phyloP scores from a whole-genome alignment of 2,329 filamentous ascomycete species.

The Scedosporium aurantiacum region DNA sequence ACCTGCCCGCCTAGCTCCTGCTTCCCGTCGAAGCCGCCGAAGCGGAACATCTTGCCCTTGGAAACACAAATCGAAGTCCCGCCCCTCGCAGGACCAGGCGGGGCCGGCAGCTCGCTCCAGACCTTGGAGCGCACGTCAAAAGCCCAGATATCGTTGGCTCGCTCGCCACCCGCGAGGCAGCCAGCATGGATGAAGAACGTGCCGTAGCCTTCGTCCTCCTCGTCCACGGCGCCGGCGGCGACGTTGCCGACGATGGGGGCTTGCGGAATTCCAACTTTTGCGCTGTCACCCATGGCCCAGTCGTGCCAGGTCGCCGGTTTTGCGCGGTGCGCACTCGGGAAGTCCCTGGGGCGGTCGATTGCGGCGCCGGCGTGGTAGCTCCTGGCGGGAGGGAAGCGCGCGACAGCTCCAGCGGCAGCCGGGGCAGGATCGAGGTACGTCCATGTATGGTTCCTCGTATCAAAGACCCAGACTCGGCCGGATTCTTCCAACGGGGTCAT shows the following conservation, averaged over 20 bases:
- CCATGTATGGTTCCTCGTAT: slow-evolving; percentile 56
- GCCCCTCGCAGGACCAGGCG: slow-evolving; percentile 55
- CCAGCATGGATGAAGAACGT: slow-evolving; percentile 71
- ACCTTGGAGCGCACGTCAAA: slow-evolving; percentile 54
- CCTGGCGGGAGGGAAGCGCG: slow-evolving; percentile 47
- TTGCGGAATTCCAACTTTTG: slow-evolving; percentile 46
- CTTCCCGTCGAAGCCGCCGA: slow-evolving; percentile 68
- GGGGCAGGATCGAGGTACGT: slow-evolving; percentile 46
- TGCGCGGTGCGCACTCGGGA: slow-evolving; percentile 23
- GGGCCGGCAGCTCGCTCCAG: slow-evolving; percentile 59
- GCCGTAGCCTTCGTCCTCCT: slow-evolving; percentile 51
- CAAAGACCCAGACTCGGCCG: slow-evolving; percentile 67
- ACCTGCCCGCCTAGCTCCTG: slow-evolving; percentile 59
- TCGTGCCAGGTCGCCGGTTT: slow-evolving; percentile 38
- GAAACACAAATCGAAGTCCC: slow-evolving; percentile 57
- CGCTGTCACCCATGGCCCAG: slow-evolving; percentile 44
- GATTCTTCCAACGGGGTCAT: slow-evolving; percentile 63
- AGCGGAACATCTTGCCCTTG: slow-evolving; percentile 58
- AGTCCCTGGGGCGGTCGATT: slow-evolving; percentile 44
- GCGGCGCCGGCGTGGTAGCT: slow-evolving; percentile 59
- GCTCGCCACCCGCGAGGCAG: slow-evolving; percentile 50
- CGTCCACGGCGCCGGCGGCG: slow-evolving; percentile 46
- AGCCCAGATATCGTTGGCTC: slow-evolving; percentile 62
- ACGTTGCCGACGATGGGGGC: slow-evolving; percentile 46
- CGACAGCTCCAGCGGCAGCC: slow-evolving; percentile 28